A percentile compares a stretch with the other conserved stretches of the same genome.
These are phyloP conservation scores for Pseudonitzschia delicatissima DNA, from an alignment of 108 stramenopile genomes.

Conservation along the genomic window DNA sequence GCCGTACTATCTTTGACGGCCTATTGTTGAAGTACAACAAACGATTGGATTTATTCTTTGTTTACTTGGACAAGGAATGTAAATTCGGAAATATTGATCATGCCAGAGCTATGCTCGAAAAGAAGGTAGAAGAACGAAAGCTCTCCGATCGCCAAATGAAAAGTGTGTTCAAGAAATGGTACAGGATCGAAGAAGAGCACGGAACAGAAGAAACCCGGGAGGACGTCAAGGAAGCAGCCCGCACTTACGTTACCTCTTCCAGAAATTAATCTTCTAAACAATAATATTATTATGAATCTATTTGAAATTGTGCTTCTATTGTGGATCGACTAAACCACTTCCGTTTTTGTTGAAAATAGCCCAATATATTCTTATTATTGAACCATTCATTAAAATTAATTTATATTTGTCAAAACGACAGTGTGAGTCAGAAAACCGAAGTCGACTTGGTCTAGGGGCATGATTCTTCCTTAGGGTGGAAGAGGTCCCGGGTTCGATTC, in stretches of 20 bases:
- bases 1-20: conserved; percentile 89
- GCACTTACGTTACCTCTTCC: conserved; percentile 68
- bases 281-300: too few relatives aligned
- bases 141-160: conserved; percentile 95
- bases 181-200: conserved; percentile 85
- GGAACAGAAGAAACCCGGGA: conserved; percentile 75
- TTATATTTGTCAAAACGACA: too few relatives aligned
- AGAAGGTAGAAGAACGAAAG: conserved; percentile 53
- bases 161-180: conserved; percentile 95
- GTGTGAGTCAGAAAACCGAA: not conserved
- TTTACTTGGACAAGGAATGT: conserved; percentile 94
- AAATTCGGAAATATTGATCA: conserved; percentile 80
- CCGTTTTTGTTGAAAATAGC: too few relatives aligned
- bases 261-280: not conserved
- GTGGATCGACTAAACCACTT: too few relatives aligned
- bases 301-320: too few relatives aligned
- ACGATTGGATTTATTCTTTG: conserved; percentile 89
- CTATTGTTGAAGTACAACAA: conserved; percentile 85
- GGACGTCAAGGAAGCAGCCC: conserved; percentile 89
- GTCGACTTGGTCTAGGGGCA: conserved; percentile 66
- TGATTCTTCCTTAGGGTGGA: conserved; percentile 82
- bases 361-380: too few relatives aligned
- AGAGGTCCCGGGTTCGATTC: conserved; percentile 91
- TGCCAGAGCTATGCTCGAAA: conserved; percentile 80
- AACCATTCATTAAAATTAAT: too few relatives aligned